Evolutionary conservation across 495 filamentous ascomycete species (phyloP), one percentile per base, ranked within the genome.

Genomic region (Baudoinia panamericana): DNA sequence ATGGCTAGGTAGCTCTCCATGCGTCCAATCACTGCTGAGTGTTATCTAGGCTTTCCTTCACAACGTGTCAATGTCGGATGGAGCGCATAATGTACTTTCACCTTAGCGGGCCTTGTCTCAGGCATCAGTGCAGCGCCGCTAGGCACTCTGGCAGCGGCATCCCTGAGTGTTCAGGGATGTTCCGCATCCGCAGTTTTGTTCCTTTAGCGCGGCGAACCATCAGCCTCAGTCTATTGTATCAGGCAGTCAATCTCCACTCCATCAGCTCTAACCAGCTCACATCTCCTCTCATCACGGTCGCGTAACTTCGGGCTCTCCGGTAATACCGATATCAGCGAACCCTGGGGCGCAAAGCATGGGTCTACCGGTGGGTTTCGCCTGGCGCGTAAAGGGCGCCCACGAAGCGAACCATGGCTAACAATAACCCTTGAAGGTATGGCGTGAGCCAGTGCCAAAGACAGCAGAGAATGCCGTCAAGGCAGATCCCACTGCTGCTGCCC

Each of bases 281-380:
- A 37, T 48, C 49, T 40, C 35, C 33, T 16, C 35, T 47, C 48
- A 27, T n/a, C 12, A 6, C 25, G 33, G 31, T 49, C 46, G 46
- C 46, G 30, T 33, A 31, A 9, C 18, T 15, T 12, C 10, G 20
- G 7, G 8, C 34, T 24, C 20, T n/a, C 22, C 10, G 20, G 22
- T 3, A 15, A 34, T 34, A 6, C 31, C 18, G 4, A 3, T 34
- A 11, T 34, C 15, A 17, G 16, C 34, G 6, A n/a, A 37, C 15
- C 19, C 22, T n/a, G 18, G 15, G 34, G n/a, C n/a, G n/a, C n/a
- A n/a, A n/a, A n/a, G 12, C 8, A 37, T 90, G 83, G 83, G 83
- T 65, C 75, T 86, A 45, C 82, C 78, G 78, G 84, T 72, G 74
- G 79, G 76, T 18, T 10, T 22, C 4, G 21, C 26, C 45, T 2